Percentiles rank a stretch among this genome's conserved stretches.
These are phyloP conservation scores for Solanum virginianum DNA, from an alignment of 257 asterid species.

Conservation along the genomic window DNA sequence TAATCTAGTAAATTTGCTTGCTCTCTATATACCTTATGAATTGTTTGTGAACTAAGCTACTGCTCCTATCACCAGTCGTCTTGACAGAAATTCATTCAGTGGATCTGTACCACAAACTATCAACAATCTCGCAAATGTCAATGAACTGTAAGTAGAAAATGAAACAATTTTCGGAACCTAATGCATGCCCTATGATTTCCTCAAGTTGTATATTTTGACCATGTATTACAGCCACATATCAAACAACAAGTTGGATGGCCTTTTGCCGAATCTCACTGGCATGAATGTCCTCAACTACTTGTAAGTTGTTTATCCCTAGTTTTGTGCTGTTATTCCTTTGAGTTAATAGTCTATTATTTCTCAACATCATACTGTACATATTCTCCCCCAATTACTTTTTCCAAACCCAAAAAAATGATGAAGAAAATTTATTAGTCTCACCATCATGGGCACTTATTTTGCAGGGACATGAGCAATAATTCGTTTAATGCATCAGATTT, in stretches of 20 bases:
- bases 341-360: background rate
- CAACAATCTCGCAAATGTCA: slow-evolving; percentile 41
- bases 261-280: slow-evolving; percentile 64
- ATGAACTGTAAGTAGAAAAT: slow-evolving; percentile 51
- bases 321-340: background rate
- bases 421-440: background rate
- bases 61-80: slow-evolving; percentile 39
- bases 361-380: background rate
- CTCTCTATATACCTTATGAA: background rate
- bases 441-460: background rate
- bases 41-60: background rate
- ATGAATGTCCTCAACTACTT: slow-evolving; percentile 44
- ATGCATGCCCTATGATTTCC: background rate
- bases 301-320: slow-evolving; percentile 29
- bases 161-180: background rate
- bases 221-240: slow-evolving; percentile 47
- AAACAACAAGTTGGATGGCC: slow-evolving; percentile 56
- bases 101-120: slow-evolving; percentile 59
- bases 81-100: slow-evolving; percentile 46
- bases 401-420: background rate
- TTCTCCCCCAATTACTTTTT: background rate
- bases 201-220: background rate
- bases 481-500: slow-evolving; percentile 36
- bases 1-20: background rate
- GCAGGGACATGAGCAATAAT: slow-evolving; percentile 88